Base-by-base conservation (phyloP, 768 basidiomycete species). In the Heimioporus sp. region DNA sequence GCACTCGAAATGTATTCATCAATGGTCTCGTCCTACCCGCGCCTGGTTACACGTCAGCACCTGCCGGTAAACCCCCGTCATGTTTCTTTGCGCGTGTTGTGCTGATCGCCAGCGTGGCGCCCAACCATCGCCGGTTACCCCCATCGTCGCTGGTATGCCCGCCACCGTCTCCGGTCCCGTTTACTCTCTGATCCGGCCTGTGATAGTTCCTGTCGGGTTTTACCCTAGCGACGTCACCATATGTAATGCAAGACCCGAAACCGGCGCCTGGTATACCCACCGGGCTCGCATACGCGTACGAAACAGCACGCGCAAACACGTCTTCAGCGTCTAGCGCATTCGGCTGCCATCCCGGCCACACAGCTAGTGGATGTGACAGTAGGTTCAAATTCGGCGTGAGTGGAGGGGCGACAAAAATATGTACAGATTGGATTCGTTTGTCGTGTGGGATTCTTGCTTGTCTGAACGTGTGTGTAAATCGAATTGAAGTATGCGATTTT, bases 271-370 rank as follows among this genome's bases (percentile, higher is more conserved):
- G 74, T 30, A 41, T 75, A 38, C 73, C 75, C 1, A 73, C 73
- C 31, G 74, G 76, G 7, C 57, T 78, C 49, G 76, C 74, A 38
- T 77, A 73, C 49, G 76, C 77, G 16, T 77, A 72, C 55, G 77
- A 78, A 78, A 60, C 84, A 86, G 63, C 73, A 73, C 54, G 86
- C 85, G 5, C 72, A 79, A 50, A 78, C 76, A 1, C 65, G 83
- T 15, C 61, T 83, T 46, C 63, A 65, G 44, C 71, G 78, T 54
- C 72, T 64, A 60, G 83, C 82, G 3, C 80, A 74, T 56, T 46
- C 73, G 5, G 79, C 70, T 12, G 82, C 83, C 8, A 77, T 84
- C 21, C 84, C 82, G 2, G 78, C 68, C 62, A 83, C 80, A 10
- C 83, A 78, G 58, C 58, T 77, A 21, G 55, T 24, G 15, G 72